Conservation (phyloP, 1,284 basidiomycete genomes). For the Sphaerobolus stellatus region DNA sequence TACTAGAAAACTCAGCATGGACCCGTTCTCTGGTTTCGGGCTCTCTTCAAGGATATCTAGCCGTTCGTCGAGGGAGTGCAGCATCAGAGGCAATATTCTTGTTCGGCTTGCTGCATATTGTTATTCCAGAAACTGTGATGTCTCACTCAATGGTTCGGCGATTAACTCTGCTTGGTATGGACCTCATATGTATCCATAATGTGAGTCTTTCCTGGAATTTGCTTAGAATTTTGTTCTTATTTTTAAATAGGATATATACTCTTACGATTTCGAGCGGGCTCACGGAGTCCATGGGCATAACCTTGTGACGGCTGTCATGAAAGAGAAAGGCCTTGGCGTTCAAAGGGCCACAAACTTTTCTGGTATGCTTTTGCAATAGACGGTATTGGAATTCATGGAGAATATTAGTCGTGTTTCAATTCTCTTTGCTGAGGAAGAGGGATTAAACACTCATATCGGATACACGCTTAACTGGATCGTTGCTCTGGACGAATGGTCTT, state of each 20-base stretch:
- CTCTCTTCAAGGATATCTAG: not conserved
- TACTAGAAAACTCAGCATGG: too few relatives aligned
- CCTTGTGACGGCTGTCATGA: slow-evolving; percentile 46
- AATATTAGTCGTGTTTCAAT: slow-evolving; percentile 31
- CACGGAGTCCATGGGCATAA: slow-evolving; percentile 46
- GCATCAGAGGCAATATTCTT: not conserved
- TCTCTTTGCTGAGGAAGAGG: slow-evolving; percentile 31
- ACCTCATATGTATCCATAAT: not conserved
- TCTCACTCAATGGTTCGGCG: not conserved
- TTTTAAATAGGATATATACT: slow-evolving; percentile 49
- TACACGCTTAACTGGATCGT: slow-evolving; percentile 45
- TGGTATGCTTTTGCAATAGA: slow-evolving; percentile 24
- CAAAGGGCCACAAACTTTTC: slow-evolving; percentile 37
- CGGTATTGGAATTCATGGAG: slow-evolving; percentile 29
- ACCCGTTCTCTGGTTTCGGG: too few relatives aligned
- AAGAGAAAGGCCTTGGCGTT: slow-evolving; percentile 30
- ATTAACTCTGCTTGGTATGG: not conserved
- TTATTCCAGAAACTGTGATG: not conserved
- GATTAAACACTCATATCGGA: slow-evolving; percentile 35
- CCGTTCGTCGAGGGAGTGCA: not conserved
- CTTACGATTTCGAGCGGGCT: slow-evolving; percentile 8
- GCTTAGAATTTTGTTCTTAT: not conserved
- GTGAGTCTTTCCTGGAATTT: not conserved
- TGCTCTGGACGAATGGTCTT: slow-evolving; percentile 41
- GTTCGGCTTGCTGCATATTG: not conserved